Evolutionary conservation across 495 filamentous ascomycete genomes (phyloP).

Genomic region (Penicillium ochrochloron): DNA sequence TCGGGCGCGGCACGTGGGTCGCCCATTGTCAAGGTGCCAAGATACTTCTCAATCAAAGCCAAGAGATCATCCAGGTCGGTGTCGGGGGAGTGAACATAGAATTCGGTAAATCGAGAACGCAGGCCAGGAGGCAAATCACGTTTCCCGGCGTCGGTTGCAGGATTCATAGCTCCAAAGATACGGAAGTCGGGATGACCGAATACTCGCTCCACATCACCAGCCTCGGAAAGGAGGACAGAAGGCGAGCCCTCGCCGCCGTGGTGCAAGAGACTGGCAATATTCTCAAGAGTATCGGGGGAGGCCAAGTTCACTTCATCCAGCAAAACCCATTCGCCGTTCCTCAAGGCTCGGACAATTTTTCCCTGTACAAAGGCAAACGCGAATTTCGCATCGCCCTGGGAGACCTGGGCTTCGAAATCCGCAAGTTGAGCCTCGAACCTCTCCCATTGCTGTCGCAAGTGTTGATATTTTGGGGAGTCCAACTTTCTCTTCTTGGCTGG

Average conservation of each 20-base stretch:
- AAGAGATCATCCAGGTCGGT: constrained; percentile 80
- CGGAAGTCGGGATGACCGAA: constrained; percentile 91
- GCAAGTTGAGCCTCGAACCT: constrained; percentile 75
- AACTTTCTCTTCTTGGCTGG: constrained; percentile 82
- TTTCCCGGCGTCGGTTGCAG: constrained; percentile 96
- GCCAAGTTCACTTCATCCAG: constrained; percentile 98
- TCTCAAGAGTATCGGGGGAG: constrained; percentile 90
- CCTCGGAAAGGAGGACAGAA: constrained; percentile 87
- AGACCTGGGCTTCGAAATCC: constrained; percentile 80
- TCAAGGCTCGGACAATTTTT: constrained; percentile 86
- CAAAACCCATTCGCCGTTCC: constrained; percentile 98
- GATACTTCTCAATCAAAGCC: constrained; percentile 82
- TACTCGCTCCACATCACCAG: constrained; percentile 85
- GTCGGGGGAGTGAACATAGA: constrained; percentile 90
- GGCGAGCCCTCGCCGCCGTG: constrained; percentile 66
- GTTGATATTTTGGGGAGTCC: constrained; percentile 66
- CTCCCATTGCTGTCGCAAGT: constrained; percentile 77
- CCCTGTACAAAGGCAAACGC: constrained; percentile 96
- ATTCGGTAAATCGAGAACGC: constrained; percentile 87
- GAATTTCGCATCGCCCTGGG: constrained; percentile 77
- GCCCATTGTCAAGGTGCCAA: constrained; percentile 67
- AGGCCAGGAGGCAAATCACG: constrained; percentile 85
- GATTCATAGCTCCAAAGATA: constrained; percentile 98
- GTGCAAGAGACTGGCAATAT: constrained; percentile 83
- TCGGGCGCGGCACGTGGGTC: constrained; percentile 72